phyloP scores from a whole-genome alignment of 2,329 filamentous ascomycete genomes.

The Xylaria sp. region DNA sequence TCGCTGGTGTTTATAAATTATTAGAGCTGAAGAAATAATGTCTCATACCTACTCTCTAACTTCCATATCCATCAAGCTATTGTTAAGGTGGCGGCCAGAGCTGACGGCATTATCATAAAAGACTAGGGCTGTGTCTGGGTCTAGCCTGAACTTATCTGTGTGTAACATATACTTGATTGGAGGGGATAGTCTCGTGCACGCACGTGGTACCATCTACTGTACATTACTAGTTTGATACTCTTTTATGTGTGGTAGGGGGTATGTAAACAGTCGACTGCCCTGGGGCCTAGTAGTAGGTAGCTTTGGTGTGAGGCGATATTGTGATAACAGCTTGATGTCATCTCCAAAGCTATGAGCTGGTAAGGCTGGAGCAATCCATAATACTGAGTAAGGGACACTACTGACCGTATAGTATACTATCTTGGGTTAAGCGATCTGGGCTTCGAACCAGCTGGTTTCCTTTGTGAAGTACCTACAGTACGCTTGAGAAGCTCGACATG shows the following conservation, averaged over 20 bases:
- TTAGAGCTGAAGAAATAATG: constrained; percentile 16
- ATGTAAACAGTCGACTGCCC: not conserved
- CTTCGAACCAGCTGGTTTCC: too few relatives aligned
- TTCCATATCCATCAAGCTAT: not conserved
- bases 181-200: not conserved
- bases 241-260: not conserved
- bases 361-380: constrained; percentile 22
- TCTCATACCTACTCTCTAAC: constrained; percentile 4
- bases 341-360: not conserved
- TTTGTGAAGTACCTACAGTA: too few relatives aligned
- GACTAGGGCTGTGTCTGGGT: not conserved
- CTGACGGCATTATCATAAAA: not conserved
- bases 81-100: not conserved
- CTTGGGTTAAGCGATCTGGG: not conserved
- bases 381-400: too few relatives aligned
- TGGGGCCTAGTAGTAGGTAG: not conserved
- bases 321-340: constrained; percentile 21
- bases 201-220: constrained; percentile 12
- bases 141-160: constrained; percentile 6
- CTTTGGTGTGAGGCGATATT: constrained; percentile 12
- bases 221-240: not conserved
- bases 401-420: not conserved
- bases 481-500: not conserved
- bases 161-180: constrained; percentile 9
- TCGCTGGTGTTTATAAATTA: too few relatives aligned